These are phyloP conservation scores for Bonia amplexicaulis DNA, from an alignment of 176 grass and related monocot genomes.

Conservation along the genomic window DNA sequence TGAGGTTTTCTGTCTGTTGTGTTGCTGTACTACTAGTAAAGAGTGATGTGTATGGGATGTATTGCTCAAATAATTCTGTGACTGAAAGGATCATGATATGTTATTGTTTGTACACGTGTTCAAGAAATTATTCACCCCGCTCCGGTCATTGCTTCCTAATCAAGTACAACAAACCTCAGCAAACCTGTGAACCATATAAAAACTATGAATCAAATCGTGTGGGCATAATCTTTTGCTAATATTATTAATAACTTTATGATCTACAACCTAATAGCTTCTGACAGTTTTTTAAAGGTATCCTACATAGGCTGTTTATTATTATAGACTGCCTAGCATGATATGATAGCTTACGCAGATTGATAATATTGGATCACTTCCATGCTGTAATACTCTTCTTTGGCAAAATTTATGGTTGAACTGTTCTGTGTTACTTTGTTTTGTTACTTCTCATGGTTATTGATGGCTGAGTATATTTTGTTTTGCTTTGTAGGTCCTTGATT, in stretches of 20 bases:
- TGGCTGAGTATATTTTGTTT: not conserved
- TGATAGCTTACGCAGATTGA: not conserved
- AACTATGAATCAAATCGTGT: not conserved
- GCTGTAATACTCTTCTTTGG: not conserved
- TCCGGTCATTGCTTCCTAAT: not conserved
- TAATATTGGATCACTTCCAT: not conserved
- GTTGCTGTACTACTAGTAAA: too few relatives aligned
- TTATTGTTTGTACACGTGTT: not conserved
- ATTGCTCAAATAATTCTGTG: too few relatives aligned
- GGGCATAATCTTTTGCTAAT: not conserved
- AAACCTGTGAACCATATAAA: not conserved
- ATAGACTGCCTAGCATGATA: not conserved
- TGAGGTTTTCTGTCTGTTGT: not conserved
- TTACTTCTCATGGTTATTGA: not conserved
- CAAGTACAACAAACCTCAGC: not conserved
- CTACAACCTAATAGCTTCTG: not conserved
- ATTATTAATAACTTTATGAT: not conserved
- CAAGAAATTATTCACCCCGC: not conserved
- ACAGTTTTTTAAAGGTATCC: not conserved
- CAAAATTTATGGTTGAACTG: not conserved
- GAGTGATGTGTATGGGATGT: too few relatives aligned
- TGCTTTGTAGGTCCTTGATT: conserved; percentile 83
- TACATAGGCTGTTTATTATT: not conserved
- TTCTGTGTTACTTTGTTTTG: not conserved
- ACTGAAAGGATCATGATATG: too few relatives aligned